Percentiles rank a stretch among this genome's conserved stretches.
Conservation (phyloP, 495 filamentous ascomycete genomes). For the Aspergillus campestris region DNA sequence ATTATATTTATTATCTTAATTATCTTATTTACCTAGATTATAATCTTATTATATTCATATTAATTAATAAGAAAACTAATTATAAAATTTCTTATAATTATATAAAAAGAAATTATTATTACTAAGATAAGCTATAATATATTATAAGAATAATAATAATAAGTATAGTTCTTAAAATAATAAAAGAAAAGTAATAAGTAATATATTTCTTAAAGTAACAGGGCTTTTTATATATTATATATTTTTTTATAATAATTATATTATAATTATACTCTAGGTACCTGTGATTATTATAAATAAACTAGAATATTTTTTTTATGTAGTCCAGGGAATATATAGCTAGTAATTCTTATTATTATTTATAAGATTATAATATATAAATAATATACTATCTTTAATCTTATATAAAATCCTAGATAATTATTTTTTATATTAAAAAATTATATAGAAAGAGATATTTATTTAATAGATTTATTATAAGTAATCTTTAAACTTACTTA, state of each 20-base stretch:
- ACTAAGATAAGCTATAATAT: background rate
- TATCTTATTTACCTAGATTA: background rate
- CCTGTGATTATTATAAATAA: background rate
- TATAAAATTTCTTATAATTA: slow-evolving; percentile 1
- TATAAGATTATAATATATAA: too few relatives aligned
- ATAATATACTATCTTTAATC: too few relatives aligned
- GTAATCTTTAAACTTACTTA: too few relatives aligned
- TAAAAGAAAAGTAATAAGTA: background rate
- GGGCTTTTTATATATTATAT: background rate
- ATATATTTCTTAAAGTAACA: background rate
- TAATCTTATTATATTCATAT: background rate
- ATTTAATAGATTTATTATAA: too few relatives aligned
- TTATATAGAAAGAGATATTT: too few relatives aligned
- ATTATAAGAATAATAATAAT: background rate
- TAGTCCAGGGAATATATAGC: background rate
- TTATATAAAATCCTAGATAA: too few relatives aligned
- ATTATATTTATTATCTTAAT: too few relatives aligned
- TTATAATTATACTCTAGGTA: background rate
- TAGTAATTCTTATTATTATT: too few relatives aligned
- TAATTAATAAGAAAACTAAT: background rate
- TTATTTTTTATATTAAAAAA: too few relatives aligned
- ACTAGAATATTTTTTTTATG: background rate
- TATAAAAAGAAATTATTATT: background rate
- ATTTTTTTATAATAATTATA: background rate
- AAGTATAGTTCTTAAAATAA: background rate